Evolutionary conservation across 1,139 yeast species (phyloP).

Genomic region (Barnettozyma hawaiiensis): DNA sequence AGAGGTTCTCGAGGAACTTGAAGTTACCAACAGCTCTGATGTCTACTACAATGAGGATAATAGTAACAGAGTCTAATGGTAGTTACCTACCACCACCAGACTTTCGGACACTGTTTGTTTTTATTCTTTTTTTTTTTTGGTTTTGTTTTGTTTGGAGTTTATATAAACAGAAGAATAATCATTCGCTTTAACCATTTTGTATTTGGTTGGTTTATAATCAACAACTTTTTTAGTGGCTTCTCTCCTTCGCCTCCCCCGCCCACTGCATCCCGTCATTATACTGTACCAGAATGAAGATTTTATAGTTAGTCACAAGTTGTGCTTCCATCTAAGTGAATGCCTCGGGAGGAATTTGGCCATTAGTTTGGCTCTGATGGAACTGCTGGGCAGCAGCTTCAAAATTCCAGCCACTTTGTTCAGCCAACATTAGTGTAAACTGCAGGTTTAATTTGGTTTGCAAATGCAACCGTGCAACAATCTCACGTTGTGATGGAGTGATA

Average conservation of each 20-base stretch:
- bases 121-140: background rate
- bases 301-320: too few species aligned
- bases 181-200: too few species aligned
- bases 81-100: too few species aligned
- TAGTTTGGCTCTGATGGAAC: constrained; percentile 61
- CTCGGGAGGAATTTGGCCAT: constrained; percentile 49
- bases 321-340: constrained; percentile 36
- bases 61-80: background rate
- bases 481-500: constrained; percentile 47
- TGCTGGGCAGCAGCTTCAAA: constrained; percentile 58
- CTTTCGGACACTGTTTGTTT: background rate
- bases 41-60: constrained; percentile 2
- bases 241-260: too few species aligned
- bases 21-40: constrained; percentile 5
- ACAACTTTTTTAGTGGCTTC: too few species aligned
- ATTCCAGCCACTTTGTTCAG: constrained; percentile 88
- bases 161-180: too few species aligned
- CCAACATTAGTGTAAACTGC: constrained; percentile 76
- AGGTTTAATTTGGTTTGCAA: constrained; percentile 71
- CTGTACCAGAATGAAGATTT: too few species aligned
- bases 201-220: too few species aligned
- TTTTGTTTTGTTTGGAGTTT: too few species aligned
- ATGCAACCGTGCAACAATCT: constrained; percentile 58
- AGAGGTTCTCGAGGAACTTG: constrained; percentile 7
- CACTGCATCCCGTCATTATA: too few species aligned